Evolutionary conservation across 345 rosid genomes (phyloP), one percentile per base, ranked within the genome.

Genomic region (Trapa incisa): DNA sequence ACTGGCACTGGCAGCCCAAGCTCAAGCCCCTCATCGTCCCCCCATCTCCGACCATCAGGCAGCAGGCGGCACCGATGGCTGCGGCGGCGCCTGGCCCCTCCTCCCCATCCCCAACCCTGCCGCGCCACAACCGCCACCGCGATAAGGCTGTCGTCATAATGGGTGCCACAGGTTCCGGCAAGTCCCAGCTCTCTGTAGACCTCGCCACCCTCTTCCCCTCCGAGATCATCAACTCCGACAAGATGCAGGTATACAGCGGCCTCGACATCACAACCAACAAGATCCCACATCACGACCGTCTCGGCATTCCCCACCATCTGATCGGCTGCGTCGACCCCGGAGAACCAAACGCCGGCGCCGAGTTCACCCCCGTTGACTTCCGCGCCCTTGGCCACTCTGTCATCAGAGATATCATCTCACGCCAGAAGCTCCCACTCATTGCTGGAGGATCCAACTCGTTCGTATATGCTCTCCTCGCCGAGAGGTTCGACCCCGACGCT

Each of bases 361-460:
- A 91, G 65, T 73, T 89, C n/a, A 64, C 84, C 36, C 75, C 89
- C 17, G 63, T 70, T 12, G 75, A 80, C 41, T 94, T 78, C 70
- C 96, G 99, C n/a, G 22, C 77, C 35, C 65, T 68, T 16, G 97
- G 82, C 2, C 80, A 81, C 2, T 38, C 68, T 13, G 72, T 77
- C 0, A 65, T 91, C 45, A 61, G 80, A 29, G 82, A 74, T 39
- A 77, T 94, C 36, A 35, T 61, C 10, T 80, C 82, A 13, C 75
- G 91, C 1, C 50, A 68, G 47, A 82, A 67, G 48, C 68, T 84
- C 11, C 99, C 97, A 52, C 70, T 94, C 1, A 66, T 94, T 11
- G 97, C 83, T 14, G 99, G 99, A 32, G 97, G 99, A 66, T 94
- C 99, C 43, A 94, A 91, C 83, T 83, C 99, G 10, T 80, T 89